Base-by-base conservation (phyloP, 768 basidiomycete species). In the Lactarius sp. region DNA sequence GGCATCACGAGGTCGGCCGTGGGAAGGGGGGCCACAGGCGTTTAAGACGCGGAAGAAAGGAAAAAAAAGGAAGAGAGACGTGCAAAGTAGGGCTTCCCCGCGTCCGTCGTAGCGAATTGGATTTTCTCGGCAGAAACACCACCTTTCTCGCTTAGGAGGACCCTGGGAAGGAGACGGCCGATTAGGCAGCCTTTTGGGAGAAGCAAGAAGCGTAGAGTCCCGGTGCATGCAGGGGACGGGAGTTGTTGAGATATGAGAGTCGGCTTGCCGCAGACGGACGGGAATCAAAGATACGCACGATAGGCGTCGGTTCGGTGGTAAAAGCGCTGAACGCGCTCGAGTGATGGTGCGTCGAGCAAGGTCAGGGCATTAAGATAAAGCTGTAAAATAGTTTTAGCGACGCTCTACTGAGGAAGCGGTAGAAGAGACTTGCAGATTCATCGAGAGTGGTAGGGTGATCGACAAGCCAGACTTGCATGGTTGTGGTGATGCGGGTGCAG, bases 41-140 rank as follows among this genome's bases (percentile, higher is more conserved):
- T n/a, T 37, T 37, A n/a, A 52, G 10, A n/a, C 34, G 18, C n/a
- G 4, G 7, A 33, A 22, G 33, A 14, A n/a, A 16, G 10, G 22
- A 33, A 44, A 10, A 44, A 20, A 5, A 18, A 37, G 27, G 44
- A 34, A 62, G 59, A 36, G 55, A 10, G 41, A 79, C 86, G 71
- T 69, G 83, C 91, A 51, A 89, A 78, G 74, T 86, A 94, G 16
- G 92, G 91, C 73, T 94, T 94, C 39, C 87, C 86, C 33, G 82
- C 74, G 56, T 80, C 73, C 1, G 92, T 92, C 52, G 74, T 70
- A 5, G 75, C 77, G 68, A 93, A 84, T 5, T 74, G 69, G 75
- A 88, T 80, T 14, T 75, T 71, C 20, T 75, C 71, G 47, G 75
- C 73, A 16, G 78, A 65, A 6, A 88, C 69, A 20, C 86, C 69